Evolutionary conservation across 805 yeast genomes (phyloP), one percentile per base, ranked within the genome.

Genomic region (Candida arabinofermentans): DNA sequence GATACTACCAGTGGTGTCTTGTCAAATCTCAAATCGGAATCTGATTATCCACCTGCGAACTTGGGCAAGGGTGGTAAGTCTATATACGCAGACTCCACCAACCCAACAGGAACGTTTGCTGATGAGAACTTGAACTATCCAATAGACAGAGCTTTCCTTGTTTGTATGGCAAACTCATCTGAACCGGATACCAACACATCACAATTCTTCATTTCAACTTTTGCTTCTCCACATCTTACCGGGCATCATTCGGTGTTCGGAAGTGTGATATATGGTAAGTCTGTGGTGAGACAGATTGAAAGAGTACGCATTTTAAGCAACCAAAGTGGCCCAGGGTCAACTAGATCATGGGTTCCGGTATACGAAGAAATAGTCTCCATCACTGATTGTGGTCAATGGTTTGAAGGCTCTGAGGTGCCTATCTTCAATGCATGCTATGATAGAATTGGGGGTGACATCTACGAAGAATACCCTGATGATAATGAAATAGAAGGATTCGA

Each of bases 191-290:
- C 81, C 10, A 82, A 82, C 49, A 70, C 74, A 17, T 75, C 86
- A 0, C 90, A 83, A 55, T 84, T 85, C 55, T 85, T 85, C 55
- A 81, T 86, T 33, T 76, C 81, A 9, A 81, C 89, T 1, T 74
- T 70, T 40, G 75, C 87, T 2, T 74, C 81, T 8, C 83, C 87
- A 1, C 96, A 88, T 61, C 64, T 89, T 43, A 77, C 74, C 33
- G 86, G 87, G 0, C 83, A 82, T 51, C 90, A 86, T 55, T 70
- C 90, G 0, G 79, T 86, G 2, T 83, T 89, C 62, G 96, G 96
- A 2, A 67, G 65, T 42, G 89, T 88, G 9, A 52, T 68, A 7
- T 70, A 69, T 51, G 95, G 87, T 14, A 83, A 81, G 57, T 80
- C 83, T 2, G 83, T 84, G 1, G 71, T 85, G 0, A 69, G 90